phyloP scores from a whole-genome alignment of 1,139 yeast species.

The Suhomyces wounanorum region DNA sequence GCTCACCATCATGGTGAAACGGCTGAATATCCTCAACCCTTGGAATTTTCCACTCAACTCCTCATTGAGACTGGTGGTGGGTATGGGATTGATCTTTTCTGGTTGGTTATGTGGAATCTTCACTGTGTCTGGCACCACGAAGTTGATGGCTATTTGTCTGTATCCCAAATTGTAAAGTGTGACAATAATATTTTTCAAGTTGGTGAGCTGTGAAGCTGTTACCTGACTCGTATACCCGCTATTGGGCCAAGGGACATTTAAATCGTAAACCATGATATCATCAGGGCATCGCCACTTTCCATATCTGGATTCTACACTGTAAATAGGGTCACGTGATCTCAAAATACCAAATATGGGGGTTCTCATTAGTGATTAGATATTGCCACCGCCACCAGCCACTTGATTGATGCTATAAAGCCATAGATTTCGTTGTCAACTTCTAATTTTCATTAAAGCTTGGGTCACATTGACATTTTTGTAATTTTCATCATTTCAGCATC shows the following conservation, averaged over 20 bases:
- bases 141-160: conserved; percentile 73
- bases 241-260: conserved; percentile 84
- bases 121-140: conserved; percentile 55
- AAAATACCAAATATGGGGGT: not conserved
- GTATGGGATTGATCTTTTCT: conserved; percentile 40
- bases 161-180: conserved; percentile 68
- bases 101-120: conserved; percentile 53
- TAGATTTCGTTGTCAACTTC: not conserved
- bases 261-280: conserved; percentile 52
- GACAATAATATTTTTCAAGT: conserved; percentile 51
- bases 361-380: not conserved
- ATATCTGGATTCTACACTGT: too few relatives aligned
- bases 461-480: not conserved
- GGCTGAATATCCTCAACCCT: conserved; percentile 55
- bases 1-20: conserved; percentile 73
- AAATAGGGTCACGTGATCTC: not conserved
- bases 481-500: not conserved
- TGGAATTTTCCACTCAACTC: conserved; percentile 36
- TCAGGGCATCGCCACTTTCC: not conserved
- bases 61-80: conserved; percentile 24
- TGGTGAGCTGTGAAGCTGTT: conserved; percentile 40
- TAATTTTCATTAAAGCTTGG: not conserved
- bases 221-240: conserved; percentile 46
- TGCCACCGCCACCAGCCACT: conserved; percentile 7
- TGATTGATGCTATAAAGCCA: not conserved